Evolutionary conservation across 129 eudicot species (phyloP), one percentile per base, ranked within the genome.

Genomic region (Pseudognaphalium luteoalbum): DNA sequence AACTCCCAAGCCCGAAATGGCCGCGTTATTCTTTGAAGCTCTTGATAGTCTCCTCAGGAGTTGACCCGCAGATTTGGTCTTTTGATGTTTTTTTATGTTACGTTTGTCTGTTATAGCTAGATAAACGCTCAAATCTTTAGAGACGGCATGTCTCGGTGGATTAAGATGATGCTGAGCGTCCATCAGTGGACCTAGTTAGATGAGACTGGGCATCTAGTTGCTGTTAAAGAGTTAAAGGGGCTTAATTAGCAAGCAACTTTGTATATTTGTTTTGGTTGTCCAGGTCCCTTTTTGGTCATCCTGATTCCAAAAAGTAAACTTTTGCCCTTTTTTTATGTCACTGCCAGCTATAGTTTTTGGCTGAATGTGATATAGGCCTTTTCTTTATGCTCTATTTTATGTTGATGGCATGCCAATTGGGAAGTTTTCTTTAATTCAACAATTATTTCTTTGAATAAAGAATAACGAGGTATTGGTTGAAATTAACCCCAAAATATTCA

Each of bases 11-110:
- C 71, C 71, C 0, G 54, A 37, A n/a, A 37, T 33, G 51, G 71
- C 30, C 7, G 17, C 32, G 6, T 37, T 66, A 37, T 10, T 34
- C 50, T 66, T 66, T 20, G 71, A 66, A 17, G 71, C 71, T 19
- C 71, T 66, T 0, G 51, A 66, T 19, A 66, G 25, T 66, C 51
- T 66, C 50, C n/a, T 66, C 30, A 8, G 29, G 52, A 37, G 25
- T 66, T 66, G 52, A 66, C 51, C 17, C 12, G 17, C 87, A 32
- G n/a, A 14, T 63, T 63, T 62, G 19, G 68, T 15, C 68, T 63
- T 12, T 62, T 14, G 21, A 28, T 20, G 6, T 62, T 29, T 61
- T 62, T 5, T 29, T 61, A 2, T 28, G n/a, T 61, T 25, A 29
- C 8, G 6, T 4, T 29, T 6, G 35, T 20, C 20, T 28, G 29